A percentile compares a stretch with the other conserved stretches of the same genome.
phyloP scores from a whole-genome alignment of 2,329 filamentous ascomycete species.

The Paecilomyces sp. region DNA sequence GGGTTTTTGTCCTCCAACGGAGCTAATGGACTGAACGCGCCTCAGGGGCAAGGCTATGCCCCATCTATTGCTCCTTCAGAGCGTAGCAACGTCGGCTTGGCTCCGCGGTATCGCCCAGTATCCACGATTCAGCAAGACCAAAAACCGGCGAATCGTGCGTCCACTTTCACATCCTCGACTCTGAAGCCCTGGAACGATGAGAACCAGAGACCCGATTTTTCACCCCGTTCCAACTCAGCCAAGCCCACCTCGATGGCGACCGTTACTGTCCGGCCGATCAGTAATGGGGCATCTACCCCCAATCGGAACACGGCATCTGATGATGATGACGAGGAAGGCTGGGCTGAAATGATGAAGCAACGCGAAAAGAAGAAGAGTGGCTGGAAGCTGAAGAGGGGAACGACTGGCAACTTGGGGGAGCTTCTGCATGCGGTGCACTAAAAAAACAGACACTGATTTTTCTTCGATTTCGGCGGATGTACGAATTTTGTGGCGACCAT shows the following conservation, averaged over 20 bases:
- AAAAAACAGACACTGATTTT: slow-evolving; percentile 5
- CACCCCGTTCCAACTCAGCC: slow-evolving; percentile 15
- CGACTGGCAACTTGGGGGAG: slow-evolving; percentile 26
- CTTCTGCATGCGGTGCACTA: slow-evolving; percentile 30
- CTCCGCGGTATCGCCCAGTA: slow-evolving; percentile 84
- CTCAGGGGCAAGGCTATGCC: slow-evolving; percentile 52
- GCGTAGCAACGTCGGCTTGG: slow-evolving; percentile 85
- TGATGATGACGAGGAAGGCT: slow-evolving; percentile 44
- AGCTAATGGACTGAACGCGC: slow-evolving; percentile 16
- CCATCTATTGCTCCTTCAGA: slow-evolving; percentile 93
- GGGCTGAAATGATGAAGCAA: slow-evolving; percentile 45
- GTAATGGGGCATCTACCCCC: slow-evolving; percentile 12
- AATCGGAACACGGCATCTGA: slow-evolving; percentile 21
- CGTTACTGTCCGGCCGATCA: slow-evolving; percentile 22
- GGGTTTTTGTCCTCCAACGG: slow-evolving; percentile 23
- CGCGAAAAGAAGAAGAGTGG: slow-evolving; percentile 42
- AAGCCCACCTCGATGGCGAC: slow-evolving; percentile 21
- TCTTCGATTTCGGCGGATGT: not conserved
- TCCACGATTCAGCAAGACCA: slow-evolving; percentile 51
- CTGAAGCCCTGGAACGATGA: slow-evolving; percentile 32
- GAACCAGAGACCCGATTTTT: slow-evolving; percentile 18
- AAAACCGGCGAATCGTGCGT: slow-evolving; percentile 17
- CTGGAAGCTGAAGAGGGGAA: slow-evolving; percentile 38
- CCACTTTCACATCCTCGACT: slow-evolving; percentile 24
- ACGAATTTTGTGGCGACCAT: not conserved